Base-by-base conservation (phyloP, 768 basidiomycete species). In the Sporobolomyces pararoseus region DNA sequence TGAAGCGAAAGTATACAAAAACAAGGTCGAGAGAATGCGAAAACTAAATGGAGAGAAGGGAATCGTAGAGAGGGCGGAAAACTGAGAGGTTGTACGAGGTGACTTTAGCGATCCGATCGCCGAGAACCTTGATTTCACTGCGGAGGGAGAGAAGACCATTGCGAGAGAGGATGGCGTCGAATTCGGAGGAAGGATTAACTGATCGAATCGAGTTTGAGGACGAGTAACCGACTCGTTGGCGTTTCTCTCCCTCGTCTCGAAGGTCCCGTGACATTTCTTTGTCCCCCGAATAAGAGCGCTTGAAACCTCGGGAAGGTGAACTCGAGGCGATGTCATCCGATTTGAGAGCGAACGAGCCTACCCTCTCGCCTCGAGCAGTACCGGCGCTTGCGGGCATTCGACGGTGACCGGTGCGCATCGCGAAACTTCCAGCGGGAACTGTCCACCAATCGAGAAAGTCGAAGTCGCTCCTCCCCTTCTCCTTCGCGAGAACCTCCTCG, bases 21-120 rank as follows among this genome's bases (percentile, higher is more conserved):
- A 34, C 14, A 7, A 17, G 52, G 12, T 17, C 31, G 29, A 27
- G 35, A 16, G 34, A 19, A 4, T 4, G 34, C 6, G 34, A 35
- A 35, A 21, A 4, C 34, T 12, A 35, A 19, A 35, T 39, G 4
- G 68, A 27, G 12, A 71, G 70, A 19, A 66, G 25, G 7, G 47
- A 84, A 79, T 89, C 86, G 80, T 92, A 92, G 65, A 90, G 78
- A n/a, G 85, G 84, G 44, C 88, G 81, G 79, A 89, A 91, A 60
- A 89, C 86, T 71, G 86, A 84, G 61, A 89, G 82, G 78, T 92
- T 89, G 74, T 90, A 86, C 54, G 85, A 81, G 3, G 87, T 86
- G 62, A 93, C 83, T 67, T 87, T 86, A 51, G 87, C 84, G 42
- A 91, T 83, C 76, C 88, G 85, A 75, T 89, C 86, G 34, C 85